A percentile compares a stretch with the other conserved stretches of the same genome.
phyloP scores from a whole-genome alignment of 192 early-diverging fungal species.

The Allomyces arbusculus region DNA sequence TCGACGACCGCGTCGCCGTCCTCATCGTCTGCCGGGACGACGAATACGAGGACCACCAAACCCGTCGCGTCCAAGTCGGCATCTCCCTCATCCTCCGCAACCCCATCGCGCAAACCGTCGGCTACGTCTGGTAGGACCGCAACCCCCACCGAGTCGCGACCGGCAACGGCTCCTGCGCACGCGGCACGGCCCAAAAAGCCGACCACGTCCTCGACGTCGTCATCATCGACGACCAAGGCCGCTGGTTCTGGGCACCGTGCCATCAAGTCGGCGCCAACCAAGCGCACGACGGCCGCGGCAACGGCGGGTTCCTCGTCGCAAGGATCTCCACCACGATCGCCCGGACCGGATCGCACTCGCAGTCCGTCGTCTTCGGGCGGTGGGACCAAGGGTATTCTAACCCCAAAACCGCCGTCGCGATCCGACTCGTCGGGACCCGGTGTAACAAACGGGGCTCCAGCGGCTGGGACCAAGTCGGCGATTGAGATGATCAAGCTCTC shows the following conservation, averaged over 20 bases:
- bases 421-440: no score
- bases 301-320: background rate
- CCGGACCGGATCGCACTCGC: background rate
- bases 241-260: background rate
- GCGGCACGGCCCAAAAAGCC: no score
- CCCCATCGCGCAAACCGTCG: no score
- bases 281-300: background rate
- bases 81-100: background rate
- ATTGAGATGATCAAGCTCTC: background rate
- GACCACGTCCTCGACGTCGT: no score
- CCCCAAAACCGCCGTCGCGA: background rate
- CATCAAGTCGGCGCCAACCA: background rate
- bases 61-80: background rate
- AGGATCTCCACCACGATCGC: background rate
- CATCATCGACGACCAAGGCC: no score
- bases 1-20: background rate
- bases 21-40: background rate
- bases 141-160: no score
- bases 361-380: background rate
- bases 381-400: background rate
- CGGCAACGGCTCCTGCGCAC: no score
- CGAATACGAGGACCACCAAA: background rate
- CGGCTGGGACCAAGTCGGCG: background rate
- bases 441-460: background rate
- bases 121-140: no score